phyloP scores from a whole-genome alignment of 495 filamentous ascomycete species.

The Thermothielavioides terrestris region DNA sequence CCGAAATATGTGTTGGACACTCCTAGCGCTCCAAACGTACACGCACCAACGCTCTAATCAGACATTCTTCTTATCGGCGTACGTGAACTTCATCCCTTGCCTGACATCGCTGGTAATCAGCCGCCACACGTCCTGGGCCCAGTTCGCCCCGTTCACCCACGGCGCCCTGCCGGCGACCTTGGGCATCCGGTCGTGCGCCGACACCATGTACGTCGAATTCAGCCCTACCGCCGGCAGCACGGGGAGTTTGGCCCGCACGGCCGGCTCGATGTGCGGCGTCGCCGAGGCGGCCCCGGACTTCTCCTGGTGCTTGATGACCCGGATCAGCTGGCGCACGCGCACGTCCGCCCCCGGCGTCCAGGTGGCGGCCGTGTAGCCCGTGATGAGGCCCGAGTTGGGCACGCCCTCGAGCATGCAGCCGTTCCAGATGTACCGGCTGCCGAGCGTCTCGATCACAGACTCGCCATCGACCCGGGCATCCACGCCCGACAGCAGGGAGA shows the following conservation, averaged over 20 bases:
- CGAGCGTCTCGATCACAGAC: conserved; percentile 42
- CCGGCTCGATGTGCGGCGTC: conserved; percentile 17
- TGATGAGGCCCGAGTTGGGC: conserved; percentile 30
- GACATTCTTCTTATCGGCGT: conserved; percentile 6
- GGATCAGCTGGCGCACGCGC: conserved; percentile 25
- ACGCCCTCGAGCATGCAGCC: conserved; percentile 38
- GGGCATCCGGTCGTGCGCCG: conserved; percentile 26
- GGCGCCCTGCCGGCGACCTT: conserved; percentile 24
- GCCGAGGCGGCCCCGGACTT: conserved; percentile 24
- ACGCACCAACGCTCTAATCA: too few species aligned
- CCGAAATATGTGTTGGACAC: too few species aligned
- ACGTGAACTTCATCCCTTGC: conserved; percentile 24
- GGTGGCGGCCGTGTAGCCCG: conserved; percentile 46
- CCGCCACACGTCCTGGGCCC: conserved; percentile 20
- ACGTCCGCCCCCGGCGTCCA: conserved; percentile 46
- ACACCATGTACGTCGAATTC: conserved; percentile 27
- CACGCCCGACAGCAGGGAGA: conserved; percentile 46
- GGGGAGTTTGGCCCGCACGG: conserved; percentile 11
- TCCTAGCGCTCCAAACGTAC: too few species aligned
- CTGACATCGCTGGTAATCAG: conserved; percentile 23
- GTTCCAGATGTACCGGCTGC: conserved; percentile 46
- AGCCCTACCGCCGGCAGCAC: conserved; percentile 16
- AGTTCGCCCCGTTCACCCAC: conserved; percentile 27
- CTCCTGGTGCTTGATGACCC: conserved; percentile 33
- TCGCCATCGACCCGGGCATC: conserved; percentile 47